These are phyloP conservation scores for Suillus sp. DNA, from an alignment of 768 basidiomycete genomes.

Conservation along the genomic window DNA sequence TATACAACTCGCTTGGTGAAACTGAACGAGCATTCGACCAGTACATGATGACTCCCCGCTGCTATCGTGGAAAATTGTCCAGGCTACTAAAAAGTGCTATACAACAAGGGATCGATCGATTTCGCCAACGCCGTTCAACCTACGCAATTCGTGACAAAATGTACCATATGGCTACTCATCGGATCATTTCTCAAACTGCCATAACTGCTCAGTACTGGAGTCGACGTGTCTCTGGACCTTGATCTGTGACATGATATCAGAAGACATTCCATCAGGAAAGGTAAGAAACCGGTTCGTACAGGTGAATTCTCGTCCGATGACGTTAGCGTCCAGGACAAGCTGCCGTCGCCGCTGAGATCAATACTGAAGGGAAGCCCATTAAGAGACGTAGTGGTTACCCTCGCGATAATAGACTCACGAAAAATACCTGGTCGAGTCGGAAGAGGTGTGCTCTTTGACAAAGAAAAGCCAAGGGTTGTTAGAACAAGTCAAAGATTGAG, in stretches of 20 bases:
- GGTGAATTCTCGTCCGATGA: neutral
- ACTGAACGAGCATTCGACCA: neutral
- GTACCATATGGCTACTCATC: neutral
- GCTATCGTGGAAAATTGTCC: neutral
- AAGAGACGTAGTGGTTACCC: neutral
- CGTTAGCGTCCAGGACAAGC: neutral
- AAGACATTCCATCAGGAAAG: neutral
- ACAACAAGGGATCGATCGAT: neutral
- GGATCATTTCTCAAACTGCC: neutral
- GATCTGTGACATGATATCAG: neutral
- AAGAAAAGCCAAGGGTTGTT: neutral
- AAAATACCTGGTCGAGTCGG: neutral
- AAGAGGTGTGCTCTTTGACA: neutral
- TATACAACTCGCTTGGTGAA: neutral
- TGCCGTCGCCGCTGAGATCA: neutral
- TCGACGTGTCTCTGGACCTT: neutral
- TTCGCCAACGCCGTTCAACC: neutral
- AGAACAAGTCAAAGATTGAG: neutral
- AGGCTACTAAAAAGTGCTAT: neutral
- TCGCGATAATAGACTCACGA: slow-evolving; percentile 1
- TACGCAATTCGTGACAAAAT: neutral
- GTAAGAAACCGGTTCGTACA: neutral
- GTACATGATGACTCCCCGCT: neutral
- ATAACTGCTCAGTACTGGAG: neutral
- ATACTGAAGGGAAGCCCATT: neutral